These are phyloP conservation scores for Setaria viridis DNA, from an alignment of 202 grass and related monocot species.

Conservation along the genomic window DNA sequence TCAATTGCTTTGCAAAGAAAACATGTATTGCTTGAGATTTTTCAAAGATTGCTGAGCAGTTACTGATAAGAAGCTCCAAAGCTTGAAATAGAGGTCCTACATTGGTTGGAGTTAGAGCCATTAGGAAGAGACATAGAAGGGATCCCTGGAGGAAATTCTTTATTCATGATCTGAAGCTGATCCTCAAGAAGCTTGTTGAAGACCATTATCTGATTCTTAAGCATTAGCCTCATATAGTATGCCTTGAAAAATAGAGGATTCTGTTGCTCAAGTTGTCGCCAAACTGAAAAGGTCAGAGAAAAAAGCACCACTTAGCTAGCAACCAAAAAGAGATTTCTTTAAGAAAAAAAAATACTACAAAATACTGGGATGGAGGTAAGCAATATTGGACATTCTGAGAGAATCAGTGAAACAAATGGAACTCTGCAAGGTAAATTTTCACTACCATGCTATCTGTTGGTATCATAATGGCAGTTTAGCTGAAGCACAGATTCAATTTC, in stretches of 20 bases:
- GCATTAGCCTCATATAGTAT: constrained; percentile 93
- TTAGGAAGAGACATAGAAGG: constrained; percentile 61
- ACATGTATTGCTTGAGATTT: neutral
- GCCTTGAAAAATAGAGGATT: constrained; percentile 93
- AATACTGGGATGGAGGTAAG: neutral
- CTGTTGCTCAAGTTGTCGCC: constrained; percentile 94
- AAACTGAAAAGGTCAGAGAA: constrained; percentile 67
- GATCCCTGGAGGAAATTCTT: constrained; percentile 60
- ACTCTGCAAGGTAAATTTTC: neutral
- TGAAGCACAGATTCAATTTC: neutral
- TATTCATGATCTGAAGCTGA: constrained; percentile 81
- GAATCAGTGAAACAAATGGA: constrained; percentile 22
- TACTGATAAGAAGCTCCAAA: constrained; percentile 30
- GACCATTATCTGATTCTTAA: constrained; percentile 83
- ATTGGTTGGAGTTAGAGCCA: constrained; percentile 70
- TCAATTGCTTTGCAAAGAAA: constrained; percentile 26
- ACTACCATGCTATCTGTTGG: neutral
- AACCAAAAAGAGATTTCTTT: neutral
- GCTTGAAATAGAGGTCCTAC: constrained; percentile 56
- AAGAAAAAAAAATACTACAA: neutral
- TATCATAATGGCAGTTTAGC: neutral
- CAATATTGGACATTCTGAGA: constrained; percentile 11
- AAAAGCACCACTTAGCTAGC: neutral
- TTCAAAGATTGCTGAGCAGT: neutral
- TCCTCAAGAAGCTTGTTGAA: constrained; percentile 89